Base-by-base conservation (phyloP, 345 rosid genomes). In the Lumnitzera racemosa region DNA sequence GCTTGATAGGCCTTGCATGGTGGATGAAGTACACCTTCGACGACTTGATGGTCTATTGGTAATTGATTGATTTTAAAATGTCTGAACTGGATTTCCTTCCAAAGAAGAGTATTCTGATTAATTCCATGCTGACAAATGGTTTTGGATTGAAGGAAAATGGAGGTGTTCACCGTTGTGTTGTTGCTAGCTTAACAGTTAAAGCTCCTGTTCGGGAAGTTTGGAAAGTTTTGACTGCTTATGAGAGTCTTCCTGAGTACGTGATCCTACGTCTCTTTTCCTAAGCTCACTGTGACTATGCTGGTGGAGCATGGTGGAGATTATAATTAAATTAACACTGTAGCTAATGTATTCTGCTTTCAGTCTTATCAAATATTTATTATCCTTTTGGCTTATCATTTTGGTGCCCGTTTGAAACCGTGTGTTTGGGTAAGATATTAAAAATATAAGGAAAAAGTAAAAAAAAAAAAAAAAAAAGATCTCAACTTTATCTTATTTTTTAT, bases 11-110 rank as follows among this genome's bases (percentile, higher is more conserved):
- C 95, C 87, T 59, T 86, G 88, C 71, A 59, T 77, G 56, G 97
- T 86, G 64, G 99, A 92, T 66, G 98, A 92, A 76, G 97, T 92
- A 69, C 97, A 92, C 81, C 91, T 92, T 63, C 96, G 97, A 67
- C 82, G 97, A 83, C 86, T 80, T 71, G 98, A 92, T 77, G 98
- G 96, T 63, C 74, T 87, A 61, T 70, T 92, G 91, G 98, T 89
- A 83, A 78, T 59, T 69, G 59, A 59, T 48, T 67, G 70, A 59
- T 70, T 61, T 57, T 57, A 51, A 67, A 67, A 61, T 43, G 61
- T 29, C 51, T 71, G 55, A 54, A 47, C 23, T 41, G 73, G 56
- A 17, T 62, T 76, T 61, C 58, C 52, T 56, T 12, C 46, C 74
- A 47, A 69, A 53, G 52, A 31, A 13, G 47, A 61, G 20, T 58